These are phyloP conservation scores for Mycena sanguinolenta DNA, from an alignment of 768 basidiomycete genomes.

Conservation along the genomic window DNA sequence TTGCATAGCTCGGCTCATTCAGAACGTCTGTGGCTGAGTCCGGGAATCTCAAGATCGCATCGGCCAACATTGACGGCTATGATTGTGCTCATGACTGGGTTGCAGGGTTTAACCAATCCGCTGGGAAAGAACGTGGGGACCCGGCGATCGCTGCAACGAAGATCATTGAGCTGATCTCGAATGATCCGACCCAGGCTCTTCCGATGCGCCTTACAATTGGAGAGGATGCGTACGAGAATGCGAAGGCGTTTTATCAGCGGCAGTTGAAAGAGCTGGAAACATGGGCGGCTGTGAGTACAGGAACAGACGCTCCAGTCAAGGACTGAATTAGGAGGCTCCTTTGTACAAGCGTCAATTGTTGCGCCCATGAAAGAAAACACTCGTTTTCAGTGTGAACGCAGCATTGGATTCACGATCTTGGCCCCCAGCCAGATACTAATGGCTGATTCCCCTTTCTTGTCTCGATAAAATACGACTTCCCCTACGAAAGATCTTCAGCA, in stretches of 20 bases:
- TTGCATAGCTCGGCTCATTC: conserved; percentile 32
- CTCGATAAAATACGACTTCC: conserved; percentile 27
- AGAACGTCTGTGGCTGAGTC: conserved; percentile 34
- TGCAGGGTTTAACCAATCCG: conserved; percentile 12
- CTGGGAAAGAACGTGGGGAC: conserved; percentile 36
- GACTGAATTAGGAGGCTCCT: too few species aligned
- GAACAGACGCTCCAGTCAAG: conserved; percentile 25
- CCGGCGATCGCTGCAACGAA: conserved; percentile 28
- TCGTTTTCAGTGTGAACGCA: too few species aligned
- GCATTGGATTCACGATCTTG: too few species aligned
- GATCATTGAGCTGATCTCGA: conserved; percentile 31
- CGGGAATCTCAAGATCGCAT: conserved; percentile 22
- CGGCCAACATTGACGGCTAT: conserved; percentile 31
- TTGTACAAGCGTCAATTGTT: too few species aligned
- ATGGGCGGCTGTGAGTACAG: conserved; percentile 26
- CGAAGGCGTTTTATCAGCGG: conserved; percentile 5
- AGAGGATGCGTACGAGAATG: conserved; percentile 17
- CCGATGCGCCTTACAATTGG: conserved; percentile 33
- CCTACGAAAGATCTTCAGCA: not conserved
- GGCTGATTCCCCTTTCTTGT: conserved; percentile 20
- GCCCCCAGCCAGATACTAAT: too few species aligned
- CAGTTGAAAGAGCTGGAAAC: conserved; percentile 10
- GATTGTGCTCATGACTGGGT: conserved; percentile 26
- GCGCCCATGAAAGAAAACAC: too few species aligned
- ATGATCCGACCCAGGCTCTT: conserved; percentile 16